Percentiles rank a stretch among this genome's conserved stretches.
phyloP scores from a whole-genome alignment of 2,329 filamentous ascomycete genomes.

The Sordariomycetes sp. region DNA sequence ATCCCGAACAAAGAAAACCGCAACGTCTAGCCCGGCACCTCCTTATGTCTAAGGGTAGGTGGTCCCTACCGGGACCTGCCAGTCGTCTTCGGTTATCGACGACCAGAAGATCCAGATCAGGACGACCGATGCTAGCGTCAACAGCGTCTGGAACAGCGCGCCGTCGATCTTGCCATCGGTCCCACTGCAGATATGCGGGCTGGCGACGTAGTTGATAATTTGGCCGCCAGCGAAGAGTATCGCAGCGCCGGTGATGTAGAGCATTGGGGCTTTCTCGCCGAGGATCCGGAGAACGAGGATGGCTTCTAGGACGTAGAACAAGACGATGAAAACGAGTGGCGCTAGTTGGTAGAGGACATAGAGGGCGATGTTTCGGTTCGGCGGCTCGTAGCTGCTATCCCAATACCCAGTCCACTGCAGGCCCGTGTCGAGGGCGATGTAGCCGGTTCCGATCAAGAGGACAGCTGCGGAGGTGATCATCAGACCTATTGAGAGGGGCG shows the following conservation, averaged over 20 bases:
- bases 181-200: conserved; percentile 78
- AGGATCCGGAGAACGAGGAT: conserved; percentile 78
- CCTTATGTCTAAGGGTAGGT: conserved; percentile 21
- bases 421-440: conserved; percentile 89
- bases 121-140: conserved; percentile 75
- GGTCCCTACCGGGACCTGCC: conserved; percentile 52
- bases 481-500: conserved; percentile 68
- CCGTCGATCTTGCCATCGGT: conserved; percentile 83
- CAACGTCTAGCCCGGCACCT: neutral
- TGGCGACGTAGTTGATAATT: conserved; percentile 92
- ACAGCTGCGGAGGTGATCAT: conserved; percentile 58
- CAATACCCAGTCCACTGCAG: conserved; percentile 78
- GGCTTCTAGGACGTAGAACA: conserved; percentile 75
- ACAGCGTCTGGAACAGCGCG: conserved; percentile 83
- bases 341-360: conserved; percentile 91
- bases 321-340: conserved; percentile 79
- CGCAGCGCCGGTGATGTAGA: conserved; percentile 65
- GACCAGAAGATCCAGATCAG: conserved; percentile 95
- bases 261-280: conserved; percentile 85
- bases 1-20: conserved; percentile 1
- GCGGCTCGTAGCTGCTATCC: conserved; percentile 42
- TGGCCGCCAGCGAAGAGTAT: conserved; percentile 86
- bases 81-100: conserved; percentile 97
- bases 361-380: conserved; percentile 69
- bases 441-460: conserved; percentile 83